These are phyloP conservation scores for Diaporthe sp. DNA, from an alignment of 2,329 filamentous ascomycete species.

Conservation along the genomic window DNA sequence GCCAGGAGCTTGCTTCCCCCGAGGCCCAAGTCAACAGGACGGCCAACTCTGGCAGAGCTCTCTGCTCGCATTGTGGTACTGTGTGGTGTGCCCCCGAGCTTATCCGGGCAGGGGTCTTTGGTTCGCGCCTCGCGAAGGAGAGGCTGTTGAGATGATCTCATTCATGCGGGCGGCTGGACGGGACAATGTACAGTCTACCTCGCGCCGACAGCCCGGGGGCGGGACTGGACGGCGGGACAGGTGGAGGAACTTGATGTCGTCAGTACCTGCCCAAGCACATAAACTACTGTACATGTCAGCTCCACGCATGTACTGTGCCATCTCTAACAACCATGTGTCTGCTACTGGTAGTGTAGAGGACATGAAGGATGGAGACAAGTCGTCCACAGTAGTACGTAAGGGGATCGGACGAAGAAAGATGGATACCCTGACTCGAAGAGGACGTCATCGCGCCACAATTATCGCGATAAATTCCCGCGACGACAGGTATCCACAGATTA, in stretches of 20 bases:
- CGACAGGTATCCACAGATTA: conserved; percentile 27
- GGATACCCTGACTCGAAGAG: conserved; percentile 33
- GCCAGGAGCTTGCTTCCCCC: conserved; percentile 7
- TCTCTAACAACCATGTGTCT: conserved; percentile 21
- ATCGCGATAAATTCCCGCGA: conserved; percentile 34
- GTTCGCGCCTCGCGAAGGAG: conserved; percentile 6
- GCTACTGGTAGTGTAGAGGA: too few species aligned
- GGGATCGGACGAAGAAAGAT: not conserved
- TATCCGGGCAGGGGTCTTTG: conserved; percentile 7
- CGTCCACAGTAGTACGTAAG: conserved; percentile 17
- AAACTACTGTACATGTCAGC: not conserved
- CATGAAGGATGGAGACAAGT: conserved; percentile 18
- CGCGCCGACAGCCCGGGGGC: not conserved
- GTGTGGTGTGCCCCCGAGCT: not conserved
- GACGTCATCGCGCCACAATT: conserved; percentile 37
- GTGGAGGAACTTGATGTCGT: conserved; percentile 9
- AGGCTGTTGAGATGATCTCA: conserved; percentile 29
- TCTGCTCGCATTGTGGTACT: conserved; percentile 23
- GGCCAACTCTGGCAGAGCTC: conserved; percentile 15
- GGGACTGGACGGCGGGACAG: not conserved
- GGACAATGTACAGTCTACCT: conserved; percentile 30
- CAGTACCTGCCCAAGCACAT: conserved; percentile 16
- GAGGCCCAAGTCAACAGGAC: not conserved
- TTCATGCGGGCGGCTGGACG: not conserved
- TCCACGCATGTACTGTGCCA: not conserved